Evolutionary conservation across 805 yeast genomes (phyloP).

Genomic region (Sugiyamaella americana): DNA sequence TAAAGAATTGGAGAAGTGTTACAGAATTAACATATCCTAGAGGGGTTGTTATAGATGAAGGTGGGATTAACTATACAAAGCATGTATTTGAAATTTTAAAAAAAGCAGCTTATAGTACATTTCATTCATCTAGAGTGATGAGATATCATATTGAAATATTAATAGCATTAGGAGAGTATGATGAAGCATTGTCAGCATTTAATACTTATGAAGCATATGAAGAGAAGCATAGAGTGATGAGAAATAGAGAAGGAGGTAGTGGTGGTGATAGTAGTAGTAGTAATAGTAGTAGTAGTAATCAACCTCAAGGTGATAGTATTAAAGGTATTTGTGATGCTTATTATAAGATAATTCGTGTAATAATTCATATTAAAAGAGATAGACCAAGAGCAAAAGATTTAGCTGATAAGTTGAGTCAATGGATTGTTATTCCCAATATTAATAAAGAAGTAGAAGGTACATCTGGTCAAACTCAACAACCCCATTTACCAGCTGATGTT

Average conservation of each 20-base stretch:
- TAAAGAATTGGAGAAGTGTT: conserved; percentile 21
- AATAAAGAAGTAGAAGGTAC: conserved; percentile 3
- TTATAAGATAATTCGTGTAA: conserved; percentile 13
- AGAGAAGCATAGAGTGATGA: conserved; percentile 22
- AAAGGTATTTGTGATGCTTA: conserved; percentile 14
- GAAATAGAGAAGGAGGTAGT: conserved; percentile 23
- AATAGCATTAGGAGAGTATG: conserved; percentile 22
- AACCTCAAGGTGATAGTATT: conserved; percentile 21
- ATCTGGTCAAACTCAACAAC: background rate
- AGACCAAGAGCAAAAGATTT: conserved; percentile 12
- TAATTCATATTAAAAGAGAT: conserved; percentile 14
- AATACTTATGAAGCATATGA: conserved; percentile 29
- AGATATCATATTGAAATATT: conserved; percentile 27
- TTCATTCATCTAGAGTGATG: conserved; percentile 32
- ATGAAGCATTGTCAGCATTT: conserved; percentile 32
- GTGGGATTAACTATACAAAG: conserved; percentile 13
- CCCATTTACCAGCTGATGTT: background rate
- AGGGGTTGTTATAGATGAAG: conserved; percentile 11
- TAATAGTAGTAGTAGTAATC: too few species aligned
- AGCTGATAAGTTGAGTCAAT: conserved; percentile 17
- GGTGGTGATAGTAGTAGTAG: conserved; percentile 23
- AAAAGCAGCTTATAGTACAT: conserved; percentile 24
- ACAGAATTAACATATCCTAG: conserved; percentile 3
- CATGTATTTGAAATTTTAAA: conserved; percentile 16
- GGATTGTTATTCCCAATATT: conserved; percentile 3